Evolutionary conservation across 202 grass and related monocot species (phyloP), one percentile per base, ranked within the genome.

Genomic region (Schoenoplectus tabernaemontani): DNA sequence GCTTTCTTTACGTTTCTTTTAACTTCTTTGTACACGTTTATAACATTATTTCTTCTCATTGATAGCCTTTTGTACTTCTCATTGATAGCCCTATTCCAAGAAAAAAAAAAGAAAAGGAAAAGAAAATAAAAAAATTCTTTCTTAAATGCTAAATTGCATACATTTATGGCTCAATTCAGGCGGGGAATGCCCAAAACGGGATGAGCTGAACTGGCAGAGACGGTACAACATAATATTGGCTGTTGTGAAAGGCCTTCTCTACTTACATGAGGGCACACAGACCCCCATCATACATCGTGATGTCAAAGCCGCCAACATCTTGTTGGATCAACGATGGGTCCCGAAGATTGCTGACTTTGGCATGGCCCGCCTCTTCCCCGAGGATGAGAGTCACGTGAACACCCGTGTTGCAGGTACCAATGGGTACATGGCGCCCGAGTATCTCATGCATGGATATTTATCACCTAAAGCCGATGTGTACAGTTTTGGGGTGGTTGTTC

Each of bases 341-440:
- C 78, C 82, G 4, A 88, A 88, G 61, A 88, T 88, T 61, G 86
- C 86, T 4, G 86, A 88, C 59, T 88, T 84, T 68, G 86, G 86
- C 23, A 82, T 88, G 77, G 69, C 82, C 37, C 82, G 82, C 7
- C 50, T 88, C 17, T 88, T 70, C 57, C 78, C 82, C 1, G 82
- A 82, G 78, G 78, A 79, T 38, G 56, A 79, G 57, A 79, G 13
- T 58, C 85, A 87, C 36, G 81, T 87, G 47, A 74, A 64, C 50
- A 88, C 86, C 17, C 86, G 86, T 15, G 61, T 88, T 13, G 82
- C 82, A 13, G 78, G 86, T 26, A 88, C 86, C 48, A 73, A 84
- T 17, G 82, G 86, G 60, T 88, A 88, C 82, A 84, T 84, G 86
- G 78, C 86, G 8, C 86, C 86, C 0, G 86, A 88, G 82, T 88